Evolutionary conservation across 1,284 basidiomycete genomes (phyloP).

Genomic region (Anthracocystis panici-leucophaei): DNA sequence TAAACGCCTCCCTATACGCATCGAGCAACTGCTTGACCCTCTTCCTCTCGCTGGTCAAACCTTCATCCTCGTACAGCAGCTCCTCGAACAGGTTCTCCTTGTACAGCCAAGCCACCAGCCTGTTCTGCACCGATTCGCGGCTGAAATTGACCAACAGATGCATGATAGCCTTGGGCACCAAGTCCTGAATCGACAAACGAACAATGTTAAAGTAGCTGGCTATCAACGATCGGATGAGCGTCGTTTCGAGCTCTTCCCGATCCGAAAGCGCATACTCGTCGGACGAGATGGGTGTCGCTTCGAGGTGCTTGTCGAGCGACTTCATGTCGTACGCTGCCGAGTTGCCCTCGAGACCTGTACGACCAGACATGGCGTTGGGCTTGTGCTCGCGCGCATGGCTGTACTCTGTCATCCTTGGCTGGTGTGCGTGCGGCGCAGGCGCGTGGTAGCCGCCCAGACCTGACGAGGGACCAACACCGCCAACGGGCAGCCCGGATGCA

Average conservation of each 20-base stretch:
- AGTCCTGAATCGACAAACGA: conserved; percentile 94
- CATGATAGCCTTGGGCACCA: conserved; percentile 82
- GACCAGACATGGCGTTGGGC: conserved; percentile 73
- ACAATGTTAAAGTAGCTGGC: conserved; percentile 96
- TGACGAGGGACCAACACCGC: conserved; percentile 46
- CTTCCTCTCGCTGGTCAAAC: conserved; percentile 89
- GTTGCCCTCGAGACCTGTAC: conserved; percentile 77
- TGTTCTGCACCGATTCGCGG: conserved; percentile 95
- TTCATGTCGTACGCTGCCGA: conserved; percentile 98
- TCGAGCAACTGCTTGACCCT: conserved; percentile 94
- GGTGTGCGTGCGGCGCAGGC: conserved; percentile 31
- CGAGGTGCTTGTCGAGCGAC: conserved; percentile 87
- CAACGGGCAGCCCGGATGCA: conserved; percentile 57
- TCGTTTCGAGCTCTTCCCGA: conserved; percentile 95
- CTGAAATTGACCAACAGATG: conserved; percentile 91
- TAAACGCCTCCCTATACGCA: conserved; percentile 96
- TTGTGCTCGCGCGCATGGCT: conserved; percentile 47
- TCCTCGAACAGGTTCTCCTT: conserved; percentile 84
- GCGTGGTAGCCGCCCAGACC: conserved; percentile 48
- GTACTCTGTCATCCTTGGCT: conserved; percentile 43
- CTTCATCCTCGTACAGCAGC: conserved; percentile 94
- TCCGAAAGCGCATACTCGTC: conserved; percentile 75
- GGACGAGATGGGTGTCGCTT: conserved; percentile 76
- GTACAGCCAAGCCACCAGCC: conserved; percentile 90
- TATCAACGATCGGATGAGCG: conserved; percentile 92